These are phyloP conservation scores for Agaricus subrufescens DNA, from an alignment of 768 basidiomycete genomes.

Conservation along the genomic window DNA sequence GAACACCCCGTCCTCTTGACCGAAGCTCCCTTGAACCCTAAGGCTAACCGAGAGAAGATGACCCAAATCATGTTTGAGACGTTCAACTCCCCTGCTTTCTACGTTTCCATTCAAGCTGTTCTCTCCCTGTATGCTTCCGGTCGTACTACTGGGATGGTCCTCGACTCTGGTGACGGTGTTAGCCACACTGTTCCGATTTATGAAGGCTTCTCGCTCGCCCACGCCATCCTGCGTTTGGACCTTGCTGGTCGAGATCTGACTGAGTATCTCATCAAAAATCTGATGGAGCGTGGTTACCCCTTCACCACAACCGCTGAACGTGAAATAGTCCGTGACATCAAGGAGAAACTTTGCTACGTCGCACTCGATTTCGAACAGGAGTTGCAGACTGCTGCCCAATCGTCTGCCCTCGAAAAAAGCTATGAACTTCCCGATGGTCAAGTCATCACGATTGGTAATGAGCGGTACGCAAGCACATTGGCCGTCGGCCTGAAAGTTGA, in stretches of 20 bases:
- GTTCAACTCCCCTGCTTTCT: slow-evolving; percentile 90
- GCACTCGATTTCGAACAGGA: slow-evolving; percentile 94
- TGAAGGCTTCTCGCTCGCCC: slow-evolving; percentile 89
- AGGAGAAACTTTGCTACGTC: slow-evolving; percentile 96
- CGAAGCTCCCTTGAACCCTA: slow-evolving; percentile 92
- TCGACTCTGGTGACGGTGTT: slow-evolving; percentile 96
- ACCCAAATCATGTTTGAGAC: slow-evolving; percentile 98
- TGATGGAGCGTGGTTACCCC: slow-evolving; percentile 88
- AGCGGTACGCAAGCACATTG: slow-evolving; percentile 65
- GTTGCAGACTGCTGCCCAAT: slow-evolving; percentile 85
- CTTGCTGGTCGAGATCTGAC: slow-evolving; percentile 92
- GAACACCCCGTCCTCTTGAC: slow-evolving; percentile 91
- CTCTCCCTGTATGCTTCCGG: slow-evolving; percentile 91
- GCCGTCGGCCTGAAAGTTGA: slow-evolving; percentile 30
- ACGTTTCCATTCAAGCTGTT: slow-evolving; percentile 89
- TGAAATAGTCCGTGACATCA: slow-evolving; percentile 96
- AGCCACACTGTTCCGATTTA: slow-evolving; percentile 96
- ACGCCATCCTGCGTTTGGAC: slow-evolving; percentile 91
- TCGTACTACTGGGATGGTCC: slow-evolving; percentile 91
- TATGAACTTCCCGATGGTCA: slow-evolving; percentile 93
- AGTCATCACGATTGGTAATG: slow-evolving; percentile 92
- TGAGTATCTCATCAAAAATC: slow-evolving; percentile 74
- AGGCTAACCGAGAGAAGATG: slow-evolving; percentile 92
- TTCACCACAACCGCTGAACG: slow-evolving; percentile 93
- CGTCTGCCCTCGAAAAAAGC: slow-evolving; percentile 86